Percentiles rank a stretch among this genome's conserved stretches.
Conservation (phyloP, 2,329 filamentous ascomycete genomes). For the Penicillium brevicompactum region DNA sequence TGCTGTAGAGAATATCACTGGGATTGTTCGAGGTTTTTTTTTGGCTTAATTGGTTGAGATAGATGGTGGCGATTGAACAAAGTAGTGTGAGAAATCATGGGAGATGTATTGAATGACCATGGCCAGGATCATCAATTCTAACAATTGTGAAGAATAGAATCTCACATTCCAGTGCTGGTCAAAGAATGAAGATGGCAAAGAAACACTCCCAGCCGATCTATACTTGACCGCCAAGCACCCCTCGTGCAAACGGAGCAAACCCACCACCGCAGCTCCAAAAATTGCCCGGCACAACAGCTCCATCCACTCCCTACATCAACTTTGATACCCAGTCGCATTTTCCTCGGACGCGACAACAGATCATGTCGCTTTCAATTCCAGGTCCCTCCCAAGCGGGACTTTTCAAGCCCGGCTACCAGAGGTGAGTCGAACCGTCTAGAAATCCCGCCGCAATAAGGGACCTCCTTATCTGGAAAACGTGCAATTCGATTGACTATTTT, state of each 20-base stretch:
- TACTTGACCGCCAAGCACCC: constrained; percentile 24
- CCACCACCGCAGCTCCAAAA: constrained; percentile 39
- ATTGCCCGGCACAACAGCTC: constrained; percentile 38
- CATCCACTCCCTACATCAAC: constrained; percentile 14
- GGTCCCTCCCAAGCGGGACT: constrained; percentile 89
- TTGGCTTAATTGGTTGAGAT: not conserved
- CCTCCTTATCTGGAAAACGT: constrained; percentile 24
- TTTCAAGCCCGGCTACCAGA: constrained; percentile 96
- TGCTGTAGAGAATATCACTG: not conserved
- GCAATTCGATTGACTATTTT: constrained; percentile 15
- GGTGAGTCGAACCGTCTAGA: constrained; percentile 58
- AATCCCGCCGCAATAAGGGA: constrained; percentile 15
- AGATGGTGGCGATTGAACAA: not conserved
- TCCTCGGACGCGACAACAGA: constrained; percentile 30
- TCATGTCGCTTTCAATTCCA: constrained; percentile 91
- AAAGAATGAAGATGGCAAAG: not conserved
- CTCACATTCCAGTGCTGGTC: not conserved
- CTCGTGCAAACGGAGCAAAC: constrained; percentile 44
- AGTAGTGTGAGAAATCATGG: not conserved
- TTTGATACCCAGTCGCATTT: constrained; percentile 25
- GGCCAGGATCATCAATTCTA: no score
- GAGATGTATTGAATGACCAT: no score
- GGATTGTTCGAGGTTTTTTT: not conserved
- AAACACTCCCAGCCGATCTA: not conserved
- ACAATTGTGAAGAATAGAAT: no score